phyloP scores from a whole-genome alignment of 176 grass and related monocot genomes.

The Guadua angustifolia region DNA sequence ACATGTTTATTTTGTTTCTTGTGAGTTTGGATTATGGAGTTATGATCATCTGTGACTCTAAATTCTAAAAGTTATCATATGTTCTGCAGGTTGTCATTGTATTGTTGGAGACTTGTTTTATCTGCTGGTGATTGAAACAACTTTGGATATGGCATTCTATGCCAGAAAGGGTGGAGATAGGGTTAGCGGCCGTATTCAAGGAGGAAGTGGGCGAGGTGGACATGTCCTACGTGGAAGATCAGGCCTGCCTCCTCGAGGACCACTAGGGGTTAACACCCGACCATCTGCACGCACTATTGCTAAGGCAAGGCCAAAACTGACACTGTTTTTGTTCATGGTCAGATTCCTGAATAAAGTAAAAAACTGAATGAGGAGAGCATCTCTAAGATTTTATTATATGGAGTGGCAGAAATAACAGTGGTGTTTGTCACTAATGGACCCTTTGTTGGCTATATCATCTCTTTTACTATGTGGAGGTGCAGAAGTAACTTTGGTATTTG shows the following conservation, averaged over 20 bases:
- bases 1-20: conserved; percentile 24
- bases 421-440: conserved; percentile 18
- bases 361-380: conserved; percentile 47
- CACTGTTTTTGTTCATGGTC: conserved; percentile 71
- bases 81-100: conserved; percentile 45
- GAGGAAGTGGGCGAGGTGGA: conserved; percentile 64
- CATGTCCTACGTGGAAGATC: conserved; percentile 67
- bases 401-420: conserved; percentile 43
- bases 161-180: conserved; percentile 68
- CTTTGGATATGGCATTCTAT: conserved; percentile 66
- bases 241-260: conserved; percentile 62
- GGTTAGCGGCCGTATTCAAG: conserved; percentile 61
- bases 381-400: conserved; percentile 27
- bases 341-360: conserved; percentile 63
- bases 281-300: conserved; percentile 83
- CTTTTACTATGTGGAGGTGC: conserved; percentile 32
- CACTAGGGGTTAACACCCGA: conserved; percentile 82
- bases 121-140: conserved; percentile 28
- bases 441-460: conserved; percentile 49
- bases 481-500: conserved; percentile 30
- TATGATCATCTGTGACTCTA: background rate
- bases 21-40: background rate
- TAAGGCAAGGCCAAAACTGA: conserved; percentile 91
- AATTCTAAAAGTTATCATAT: conserved; percentile 29
- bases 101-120: conserved; percentile 18